Base-by-base conservation (phyloP, 202 grass and related monocot genomes). In the Hordeum pubiflorum region DNA sequence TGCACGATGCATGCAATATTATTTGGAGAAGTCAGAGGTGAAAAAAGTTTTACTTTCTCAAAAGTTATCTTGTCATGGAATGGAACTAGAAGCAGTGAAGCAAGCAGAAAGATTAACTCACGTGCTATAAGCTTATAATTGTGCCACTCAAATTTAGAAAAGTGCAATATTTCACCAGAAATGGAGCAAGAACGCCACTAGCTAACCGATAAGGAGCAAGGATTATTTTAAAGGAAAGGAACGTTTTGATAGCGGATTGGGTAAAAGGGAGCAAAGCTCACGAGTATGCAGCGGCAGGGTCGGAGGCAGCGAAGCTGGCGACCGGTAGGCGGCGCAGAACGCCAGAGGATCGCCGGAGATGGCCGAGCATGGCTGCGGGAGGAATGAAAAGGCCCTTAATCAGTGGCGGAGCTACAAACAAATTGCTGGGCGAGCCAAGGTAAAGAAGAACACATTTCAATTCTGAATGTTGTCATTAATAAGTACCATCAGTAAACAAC, bases 271-370 rank as follows among this genome's bases (percentile, higher is more conserved):
- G 50, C 5, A 11, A 39, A 18, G 20, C 86, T 88, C 55, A 88
- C 81, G 18, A 17, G 62, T 5, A 17, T 4, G 55, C 1, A 48
- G 69, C 0, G 0, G 14, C 2, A 38, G 27, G 26, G 0, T 67
- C 27, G n/a, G 44, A 44, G 36, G 59, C 9, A 4, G 41, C 54
- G 55, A 24, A 23, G 41, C 18, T 38, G 33, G 63, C n/a, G 23
- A 7, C 1, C 2, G 24, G 23, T 24, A 78, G 57, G n/a, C 46
- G 59, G 46, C 67, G 32, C 50, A 79, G 13, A 2, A 81, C 5
- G 50, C 59, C 2, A 37, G 74, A 27, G 61, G 54, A 75, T 63
- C 81, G 86, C 37, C 81, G 75, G 68, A 86, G 84, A 50, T 75
- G 70, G 17, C 70, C 60, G 10, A 88, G 75, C 86, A 88, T 88